Evolutionary conservation across 2,329 filamentous ascomycete species (phyloP).

Genomic region (Clonostachys byssicola): DNA sequence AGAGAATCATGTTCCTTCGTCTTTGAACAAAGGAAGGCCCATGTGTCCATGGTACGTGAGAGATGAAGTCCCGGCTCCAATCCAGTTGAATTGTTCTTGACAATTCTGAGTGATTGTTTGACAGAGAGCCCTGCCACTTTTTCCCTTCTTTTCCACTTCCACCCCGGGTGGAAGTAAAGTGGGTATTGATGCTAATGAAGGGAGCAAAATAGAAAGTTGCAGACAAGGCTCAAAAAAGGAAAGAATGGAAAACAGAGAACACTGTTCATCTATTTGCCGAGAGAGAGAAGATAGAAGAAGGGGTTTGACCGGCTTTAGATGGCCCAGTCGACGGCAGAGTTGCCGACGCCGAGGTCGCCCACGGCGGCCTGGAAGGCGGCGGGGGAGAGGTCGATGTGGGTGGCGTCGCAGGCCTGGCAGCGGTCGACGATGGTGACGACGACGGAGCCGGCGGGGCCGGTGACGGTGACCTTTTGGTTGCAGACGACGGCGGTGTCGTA

Average conservation of each 20-base stretch:
- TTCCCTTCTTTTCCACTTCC: too few species aligned
- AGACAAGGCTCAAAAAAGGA: not conserved
- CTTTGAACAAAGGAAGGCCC: not conserved
- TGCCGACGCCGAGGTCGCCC: constrained; percentile 15
- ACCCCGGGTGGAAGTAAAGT: too few species aligned
- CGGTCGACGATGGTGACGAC: constrained; percentile 66
- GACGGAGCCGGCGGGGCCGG: constrained; percentile 36
- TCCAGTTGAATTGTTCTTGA: too few species aligned
- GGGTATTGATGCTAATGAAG: not conserved
- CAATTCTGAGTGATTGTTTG: not conserved
- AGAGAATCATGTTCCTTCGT: too few species aligned
- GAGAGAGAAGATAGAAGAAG: not conserved
- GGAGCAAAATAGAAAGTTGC: not conserved
- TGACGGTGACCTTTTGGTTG: constrained; percentile 60
- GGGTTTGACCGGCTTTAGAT: constrained; percentile 12
- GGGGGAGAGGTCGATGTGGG: constrained; percentile 44
- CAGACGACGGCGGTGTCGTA: constrained; percentile 39
- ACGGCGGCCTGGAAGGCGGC: constrained; percentile 40
- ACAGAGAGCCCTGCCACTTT: not conserved
- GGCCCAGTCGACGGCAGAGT: constrained; percentile 14
- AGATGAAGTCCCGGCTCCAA: too few species aligned
- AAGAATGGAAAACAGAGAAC: not conserved
- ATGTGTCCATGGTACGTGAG: not conserved
- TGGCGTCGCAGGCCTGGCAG: constrained; percentile 44
- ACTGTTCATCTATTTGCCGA: too few species aligned